These are phyloP conservation scores for Morella rubra DNA, from an alignment of 306 rosid genomes.

Conservation along the genomic window DNA sequence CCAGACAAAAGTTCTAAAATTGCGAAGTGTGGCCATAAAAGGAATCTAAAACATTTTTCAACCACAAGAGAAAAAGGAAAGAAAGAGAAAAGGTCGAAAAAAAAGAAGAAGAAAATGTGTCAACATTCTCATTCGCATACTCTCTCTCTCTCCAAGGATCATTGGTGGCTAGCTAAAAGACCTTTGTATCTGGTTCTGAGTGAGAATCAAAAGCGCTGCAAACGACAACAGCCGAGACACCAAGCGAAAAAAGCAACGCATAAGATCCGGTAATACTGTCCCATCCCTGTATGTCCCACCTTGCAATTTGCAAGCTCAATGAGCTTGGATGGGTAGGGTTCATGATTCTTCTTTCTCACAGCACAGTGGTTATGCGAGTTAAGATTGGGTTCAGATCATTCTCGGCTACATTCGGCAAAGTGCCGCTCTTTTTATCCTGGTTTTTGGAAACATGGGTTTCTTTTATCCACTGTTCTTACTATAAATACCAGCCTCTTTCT, in stretches of 20 bases:
- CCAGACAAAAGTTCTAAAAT: no score
- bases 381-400: neutral
- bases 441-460: neutral
- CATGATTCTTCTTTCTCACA: neutral
- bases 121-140: no score
- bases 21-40: no score
- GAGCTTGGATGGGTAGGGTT: neutral
- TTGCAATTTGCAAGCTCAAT: neutral
- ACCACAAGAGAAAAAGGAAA: no score
- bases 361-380: neutral
- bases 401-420: neutral
- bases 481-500: neutral
- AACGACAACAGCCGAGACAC: neutral
- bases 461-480: neutral
- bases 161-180: neutral
- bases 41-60: neutral
- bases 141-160: neutral
- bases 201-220: neutral
- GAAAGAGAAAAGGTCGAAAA: no score
- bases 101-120: no score
- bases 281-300: neutral
- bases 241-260: neutral
- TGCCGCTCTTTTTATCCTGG: neutral
- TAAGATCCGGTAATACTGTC: neutral
- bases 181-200: no score